Conservation (phyloP, 2,329 filamentous ascomycete genomes). For the Sporothrix protearum region DNA sequence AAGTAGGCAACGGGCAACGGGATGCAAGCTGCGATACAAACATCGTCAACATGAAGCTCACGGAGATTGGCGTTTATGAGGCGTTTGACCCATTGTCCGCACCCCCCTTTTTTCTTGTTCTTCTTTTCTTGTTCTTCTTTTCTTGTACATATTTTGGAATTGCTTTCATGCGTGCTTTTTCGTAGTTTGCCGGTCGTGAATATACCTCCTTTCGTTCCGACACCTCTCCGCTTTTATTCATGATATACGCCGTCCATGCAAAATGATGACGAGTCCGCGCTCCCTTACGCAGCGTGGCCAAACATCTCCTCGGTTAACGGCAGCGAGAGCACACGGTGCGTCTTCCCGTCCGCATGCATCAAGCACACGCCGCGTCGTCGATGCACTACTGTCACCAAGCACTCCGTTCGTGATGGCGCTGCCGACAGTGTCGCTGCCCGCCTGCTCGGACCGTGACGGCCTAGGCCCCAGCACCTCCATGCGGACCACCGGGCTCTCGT, state of each 20-base stretch:
- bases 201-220: conserved; percentile 5
- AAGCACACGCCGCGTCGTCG: conserved; percentile 50
- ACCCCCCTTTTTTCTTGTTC: too few relatives aligned
- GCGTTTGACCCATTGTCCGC: too few relatives aligned
- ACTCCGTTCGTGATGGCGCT: not conserved
- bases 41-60: not conserved
- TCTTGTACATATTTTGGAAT: not conserved
- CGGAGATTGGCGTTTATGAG: not conserved
- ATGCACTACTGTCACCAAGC: conserved; percentile 29
- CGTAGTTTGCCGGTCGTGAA: not conserved
- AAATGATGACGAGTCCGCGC: not conserved
- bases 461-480: conserved; percentile 52
- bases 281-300: not conserved
- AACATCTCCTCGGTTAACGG: conserved; percentile 32
- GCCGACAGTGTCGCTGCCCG: too few relatives aligned
- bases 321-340: conserved; percentile 48
- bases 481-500: conserved; percentile 32
- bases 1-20: conserved; percentile 25
- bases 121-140: not conserved
- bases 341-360: conserved; percentile 46
- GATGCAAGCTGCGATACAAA: not conserved
- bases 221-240: not conserved
- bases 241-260: not conserved
- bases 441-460: conserved; percentile 8
- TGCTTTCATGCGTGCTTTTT: not conserved